Percentiles rank a stretch among this genome's conserved stretches.
phyloP scores from a whole-genome alignment of 2,329 filamentous ascomycete species.

The Penicillium brasilianum region DNA sequence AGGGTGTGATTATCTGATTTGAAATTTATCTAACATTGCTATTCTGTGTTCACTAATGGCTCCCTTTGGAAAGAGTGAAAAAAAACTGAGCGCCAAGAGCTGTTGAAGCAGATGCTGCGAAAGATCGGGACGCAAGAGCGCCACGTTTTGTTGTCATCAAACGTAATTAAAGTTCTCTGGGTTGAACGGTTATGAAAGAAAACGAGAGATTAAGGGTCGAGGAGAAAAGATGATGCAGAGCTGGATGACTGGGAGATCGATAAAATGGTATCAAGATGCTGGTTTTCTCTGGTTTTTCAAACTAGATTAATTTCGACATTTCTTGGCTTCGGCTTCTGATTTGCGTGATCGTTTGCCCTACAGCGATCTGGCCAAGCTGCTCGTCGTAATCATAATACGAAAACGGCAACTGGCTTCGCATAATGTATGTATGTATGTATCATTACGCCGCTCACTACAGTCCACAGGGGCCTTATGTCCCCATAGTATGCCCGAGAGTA shows the following conservation, averaged over 20 bases:
- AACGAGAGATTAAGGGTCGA: not conserved
- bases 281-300: not conserved
- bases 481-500: not conserved
- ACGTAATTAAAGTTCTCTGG: constrained; percentile 13
- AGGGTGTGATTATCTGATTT: not conserved
- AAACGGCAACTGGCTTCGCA: constrained; percentile 3
- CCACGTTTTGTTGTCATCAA: constrained; percentile 8
- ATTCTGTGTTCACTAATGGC: not conserved
- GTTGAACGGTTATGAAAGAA: not conserved
- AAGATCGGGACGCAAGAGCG: not conserved
- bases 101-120: constrained; percentile 7
- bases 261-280: not conserved
- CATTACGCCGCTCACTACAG: not conserved
- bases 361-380: constrained; percentile 13
- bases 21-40: not conserved
- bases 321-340: not conserved
- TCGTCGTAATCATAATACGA: constrained; percentile 7
- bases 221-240: not conserved
- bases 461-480: not conserved
- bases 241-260: not conserved
- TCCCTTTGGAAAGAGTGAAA: too few species aligned
- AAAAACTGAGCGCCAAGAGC: constrained; percentile 13
- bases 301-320: not conserved
- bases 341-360: constrained; percentile 8
- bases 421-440: not conserved